Evolutionary conservation across 2,329 filamentous ascomycete species (phyloP), one percentile per base, ranked within the genome.

Genomic region (Neofusicoccum laricinum): DNA sequence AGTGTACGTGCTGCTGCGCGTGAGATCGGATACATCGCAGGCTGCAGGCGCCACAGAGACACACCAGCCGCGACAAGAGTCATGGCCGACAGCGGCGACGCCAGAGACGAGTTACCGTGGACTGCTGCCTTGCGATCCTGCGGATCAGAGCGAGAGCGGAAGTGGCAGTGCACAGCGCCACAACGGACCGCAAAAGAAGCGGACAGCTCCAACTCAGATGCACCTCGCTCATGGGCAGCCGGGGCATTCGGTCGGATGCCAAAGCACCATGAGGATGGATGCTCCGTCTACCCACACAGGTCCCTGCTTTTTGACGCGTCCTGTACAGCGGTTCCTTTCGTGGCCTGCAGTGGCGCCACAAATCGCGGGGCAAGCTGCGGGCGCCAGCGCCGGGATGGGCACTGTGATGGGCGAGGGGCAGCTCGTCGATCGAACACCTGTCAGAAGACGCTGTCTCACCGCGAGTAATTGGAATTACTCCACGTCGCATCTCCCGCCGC

Each of bases 351-450:
- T 30, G 19, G 21, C 32, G 51, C 51, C 51, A 55, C 51, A 30
- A 7, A 40, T n/a, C 6, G 51, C 21, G 51, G 36, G 50, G 53
- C 21, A 19, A 17, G 11, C 5, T n/a, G 32, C 51, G 40, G 38
- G 40, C 15, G 38, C 19, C 12, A 36, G 38, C 21, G 53, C 53
- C 25, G 48, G 48, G 48, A 34, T 57, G 11, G 40, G n/a, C 53
- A 57, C 53, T 57, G 53, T 57, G 41, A 48, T 59, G 55, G 53
- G 45, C 53, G 53, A 45, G 53, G 53, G 53, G 53, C 53, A 45
- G 53, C 40, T 40, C 50, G 50, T 34, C 34, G 30, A 57, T 57
- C 51, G 51, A 41, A 41, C 51, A 43, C 51, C 38, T 46, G 41
- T 46, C 41, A 21, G 55, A 59, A 36, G 53, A 45, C 40, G 53